A percentile compares a stretch with the other conserved stretches of the same genome.
phyloP scores from a whole-genome alignment of 2,329 filamentous ascomycete genomes.

The Aspergillus tamarii region DNA sequence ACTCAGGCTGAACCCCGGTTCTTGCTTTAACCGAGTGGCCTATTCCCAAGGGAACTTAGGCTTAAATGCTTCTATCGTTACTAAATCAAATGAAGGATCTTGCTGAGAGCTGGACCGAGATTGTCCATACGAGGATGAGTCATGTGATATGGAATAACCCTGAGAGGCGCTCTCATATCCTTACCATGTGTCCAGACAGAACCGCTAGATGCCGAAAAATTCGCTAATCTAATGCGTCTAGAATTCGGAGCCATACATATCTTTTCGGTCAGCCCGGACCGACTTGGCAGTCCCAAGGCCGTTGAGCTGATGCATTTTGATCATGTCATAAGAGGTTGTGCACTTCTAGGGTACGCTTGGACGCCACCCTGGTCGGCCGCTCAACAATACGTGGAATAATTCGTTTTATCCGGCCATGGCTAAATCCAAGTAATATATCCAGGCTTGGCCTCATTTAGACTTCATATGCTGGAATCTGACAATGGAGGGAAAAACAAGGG shows the following conservation, averaged over 20 bases:
- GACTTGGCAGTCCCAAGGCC: constrained; percentile 15
- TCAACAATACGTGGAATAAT: constrained; percentile 7
- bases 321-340: background rate
- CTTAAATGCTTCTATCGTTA: background rate
- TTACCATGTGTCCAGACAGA: background rate
- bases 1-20: background rate
- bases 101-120: background rate
- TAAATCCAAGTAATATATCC: constrained; percentile 13
- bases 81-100: background rate
- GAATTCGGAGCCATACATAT: background rate
- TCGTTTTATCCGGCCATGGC: constrained; percentile 9
- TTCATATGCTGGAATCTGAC: constrained; percentile 2
- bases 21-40: background rate
- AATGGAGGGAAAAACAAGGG: background rate
- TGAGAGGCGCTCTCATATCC: background rate
- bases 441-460: background rate
- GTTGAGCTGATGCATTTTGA: constrained; percentile 10
- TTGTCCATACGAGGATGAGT: background rate
- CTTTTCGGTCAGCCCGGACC: background rate
- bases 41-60: background rate
- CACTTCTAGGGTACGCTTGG: background rate
- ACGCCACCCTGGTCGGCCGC: background rate
- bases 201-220: constrained; percentile 1
- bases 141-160: background rate
- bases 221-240: background rate